Conservation (phyloP, 192 early-diverging fungal genomes). For the Radiomyces spectabilis region DNA sequence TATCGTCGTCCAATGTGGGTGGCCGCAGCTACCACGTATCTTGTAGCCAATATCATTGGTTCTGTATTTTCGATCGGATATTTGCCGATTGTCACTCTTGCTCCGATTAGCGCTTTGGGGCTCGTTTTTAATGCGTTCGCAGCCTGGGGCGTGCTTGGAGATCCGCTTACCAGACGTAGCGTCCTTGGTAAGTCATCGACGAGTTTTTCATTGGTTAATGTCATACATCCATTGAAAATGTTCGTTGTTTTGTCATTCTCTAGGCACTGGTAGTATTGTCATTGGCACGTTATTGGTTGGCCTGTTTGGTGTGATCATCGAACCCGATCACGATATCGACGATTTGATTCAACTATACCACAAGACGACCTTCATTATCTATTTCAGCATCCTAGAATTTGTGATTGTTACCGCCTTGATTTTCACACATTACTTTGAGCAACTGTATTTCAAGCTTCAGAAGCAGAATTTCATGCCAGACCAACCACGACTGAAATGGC, state of each 20-base stretch:
- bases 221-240: no score
- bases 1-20: constrained; percentile 60
- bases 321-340: constrained; percentile 58
- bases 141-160: constrained; percentile 54
- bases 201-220: no score
- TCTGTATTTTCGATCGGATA: constrained; percentile 68
- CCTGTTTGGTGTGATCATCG: constrained; percentile 69
- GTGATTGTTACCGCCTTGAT: constrained; percentile 41
- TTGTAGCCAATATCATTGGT: constrained; percentile 63
- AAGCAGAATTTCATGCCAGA: not conserved
- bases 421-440: constrained; percentile 36
- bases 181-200: constrained; percentile 33
- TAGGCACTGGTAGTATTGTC: constrained; percentile 61
- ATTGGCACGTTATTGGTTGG: constrained; percentile 60
- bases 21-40: constrained; percentile 53
- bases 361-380: constrained; percentile 59
- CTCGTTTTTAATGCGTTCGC: constrained; percentile 73
- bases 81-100: constrained; percentile 69
- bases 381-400: constrained; percentile 48
- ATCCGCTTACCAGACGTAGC: constrained; percentile 55
- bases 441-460: constrained; percentile 2
- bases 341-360: constrained; percentile 59
- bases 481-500: constrained; percentile 10
- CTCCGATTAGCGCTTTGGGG: constrained; percentile 66
- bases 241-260: not conserved